phyloP scores from a whole-genome alignment of 495 filamentous ascomycete genomes.

The Penicillium cosmopolitanum region DNA sequence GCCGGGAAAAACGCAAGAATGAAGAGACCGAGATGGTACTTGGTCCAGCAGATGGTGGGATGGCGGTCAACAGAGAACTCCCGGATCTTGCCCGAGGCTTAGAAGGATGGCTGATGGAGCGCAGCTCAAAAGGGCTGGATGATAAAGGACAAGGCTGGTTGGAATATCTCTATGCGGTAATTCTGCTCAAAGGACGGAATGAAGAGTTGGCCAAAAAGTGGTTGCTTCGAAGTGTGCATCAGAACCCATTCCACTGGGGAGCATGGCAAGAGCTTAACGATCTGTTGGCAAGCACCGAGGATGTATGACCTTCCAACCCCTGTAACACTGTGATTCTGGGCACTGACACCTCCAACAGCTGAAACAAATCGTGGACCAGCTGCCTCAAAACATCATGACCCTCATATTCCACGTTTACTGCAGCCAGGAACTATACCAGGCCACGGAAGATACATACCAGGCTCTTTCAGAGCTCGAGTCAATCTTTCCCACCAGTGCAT shows the following conservation, averaged over 20 bases:
- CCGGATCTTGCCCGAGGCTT: conserved; percentile 72
- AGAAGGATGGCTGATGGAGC: conserved; percentile 73
- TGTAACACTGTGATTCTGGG: background rate
- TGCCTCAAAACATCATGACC: conserved; percentile 90
- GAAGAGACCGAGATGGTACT: conserved; percentile 98
- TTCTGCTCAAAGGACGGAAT: conserved; percentile 88
- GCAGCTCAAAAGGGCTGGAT: conserved; percentile 58
- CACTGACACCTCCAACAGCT: conserved; percentile 47
- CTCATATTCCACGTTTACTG: conserved; percentile 91
- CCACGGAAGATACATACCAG: conserved; percentile 66
- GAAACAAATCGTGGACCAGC: conserved; percentile 57
- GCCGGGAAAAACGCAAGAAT: conserved; percentile 95
- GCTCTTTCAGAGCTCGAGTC: conserved; percentile 73
- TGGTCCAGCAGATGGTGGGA: conserved; percentile 85
- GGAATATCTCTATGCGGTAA: conserved; percentile 93
- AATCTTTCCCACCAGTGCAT: conserved; percentile 85
- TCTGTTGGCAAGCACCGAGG: conserved; percentile 76
- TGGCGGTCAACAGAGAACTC: conserved; percentile 81
- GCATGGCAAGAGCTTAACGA: conserved; percentile 88
- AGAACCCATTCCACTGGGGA: conserved; percentile 93
- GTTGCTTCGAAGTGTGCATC: conserved; percentile 80
- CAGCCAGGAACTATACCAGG: conserved; percentile 88
- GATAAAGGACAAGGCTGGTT: conserved; percentile 85
- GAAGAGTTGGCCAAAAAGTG: conserved; percentile 80
- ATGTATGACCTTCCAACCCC: conserved; percentile 60